These are phyloP conservation scores for Akebia trifoliata DNA, from an alignment of 164 flowering plant genomes.

Conservation along the genomic window DNA sequence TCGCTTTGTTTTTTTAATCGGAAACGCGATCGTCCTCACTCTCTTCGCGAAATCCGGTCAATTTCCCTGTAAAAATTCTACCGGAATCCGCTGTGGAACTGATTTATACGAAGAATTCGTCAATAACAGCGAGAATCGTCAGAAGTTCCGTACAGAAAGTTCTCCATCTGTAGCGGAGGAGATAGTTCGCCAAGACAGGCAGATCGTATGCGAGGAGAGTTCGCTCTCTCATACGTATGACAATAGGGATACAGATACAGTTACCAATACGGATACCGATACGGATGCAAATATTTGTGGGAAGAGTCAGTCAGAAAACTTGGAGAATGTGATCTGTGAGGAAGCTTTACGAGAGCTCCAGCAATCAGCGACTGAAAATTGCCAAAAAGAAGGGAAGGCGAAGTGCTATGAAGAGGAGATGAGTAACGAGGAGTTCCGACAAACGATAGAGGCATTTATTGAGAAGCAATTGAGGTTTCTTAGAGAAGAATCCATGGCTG, in stretches of 20 bases:
- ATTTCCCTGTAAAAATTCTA: slow-evolving; percentile 16
- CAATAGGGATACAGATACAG: neutral
- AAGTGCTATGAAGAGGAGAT: slow-evolving; percentile 10
- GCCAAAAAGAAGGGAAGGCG: slow-evolving; percentile 8
- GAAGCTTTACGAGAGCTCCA: slow-evolving; percentile 20
- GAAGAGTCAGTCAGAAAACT: slow-evolving; percentile 44
- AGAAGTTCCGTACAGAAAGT: neutral
- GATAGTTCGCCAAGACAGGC: slow-evolving; percentile 18
- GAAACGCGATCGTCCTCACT: slow-evolving; percentile 50
- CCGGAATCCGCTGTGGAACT: neutral
- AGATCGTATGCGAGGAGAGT: slow-evolving; percentile 8
- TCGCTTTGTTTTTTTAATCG: slow-evolving; percentile 46
- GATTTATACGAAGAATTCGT: slow-evolving; percentile 43
- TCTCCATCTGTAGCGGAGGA: slow-evolving; percentile 4
- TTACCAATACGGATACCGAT: neutral
- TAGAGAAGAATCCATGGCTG: slow-evolving; percentile 28
- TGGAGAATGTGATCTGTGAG: slow-evolving; percentile 8
- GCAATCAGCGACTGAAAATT: slow-evolving; percentile 46
- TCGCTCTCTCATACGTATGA: neutral
- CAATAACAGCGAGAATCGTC: slow-evolving; percentile 26
- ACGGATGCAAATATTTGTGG: slow-evolving; percentile 7
- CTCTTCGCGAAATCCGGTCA: slow-evolving; percentile 49
- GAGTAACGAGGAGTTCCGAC: slow-evolving; percentile 36
- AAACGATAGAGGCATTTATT: slow-evolving; percentile 33
- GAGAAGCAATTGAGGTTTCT: slow-evolving; percentile 28